Conservation (phyloP, 1,284 basidiomycete species). For the Coniferiporia sulphurascens region DNA sequence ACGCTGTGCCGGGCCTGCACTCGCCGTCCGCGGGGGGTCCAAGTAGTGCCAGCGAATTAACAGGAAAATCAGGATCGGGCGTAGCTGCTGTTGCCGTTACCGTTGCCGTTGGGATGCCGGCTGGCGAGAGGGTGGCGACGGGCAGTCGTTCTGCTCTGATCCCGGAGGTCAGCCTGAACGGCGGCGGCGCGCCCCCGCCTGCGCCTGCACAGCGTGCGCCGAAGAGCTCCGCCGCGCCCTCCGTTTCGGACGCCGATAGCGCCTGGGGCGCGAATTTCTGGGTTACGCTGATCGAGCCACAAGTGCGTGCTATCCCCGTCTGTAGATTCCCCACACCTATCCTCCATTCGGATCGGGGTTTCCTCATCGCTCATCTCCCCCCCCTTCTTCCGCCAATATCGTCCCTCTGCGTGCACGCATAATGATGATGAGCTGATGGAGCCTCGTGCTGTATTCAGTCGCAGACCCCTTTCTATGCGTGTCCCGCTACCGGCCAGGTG, state of each 20-base stretch:
- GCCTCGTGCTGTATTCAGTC: slow-evolving; percentile 40
- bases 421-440: background rate
- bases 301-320: slow-evolving; percentile 42
- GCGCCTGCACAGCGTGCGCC: slow-evolving; percentile 6
- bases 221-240: slow-evolving; percentile 14
- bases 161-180: slow-evolving; percentile 12
- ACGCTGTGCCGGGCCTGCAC: background rate
- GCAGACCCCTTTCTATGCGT: slow-evolving; percentile 83
- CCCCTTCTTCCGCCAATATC: too few relatives aligned
- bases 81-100: background rate
- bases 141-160: background rate
- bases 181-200: background rate
- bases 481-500: slow-evolving; percentile 87
- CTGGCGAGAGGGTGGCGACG: too few relatives aligned
- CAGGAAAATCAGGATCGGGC: too few relatives aligned
- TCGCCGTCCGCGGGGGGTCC: background rate
- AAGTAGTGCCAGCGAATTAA: too few relatives aligned
- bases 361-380: too few relatives aligned
- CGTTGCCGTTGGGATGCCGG: too few relatives aligned
- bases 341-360: too few relatives aligned
- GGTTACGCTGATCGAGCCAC: slow-evolving; percentile 79
- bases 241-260: slow-evolving; percentile 33
- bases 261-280: slow-evolving; percentile 83
- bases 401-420: too few relatives aligned
- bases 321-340: background rate